A percentile compares a stretch with the other conserved stretches of the same genome.
Conservation (phyloP, 768 basidiomycete genomes). For the Naganishia vishniacii region DNA sequence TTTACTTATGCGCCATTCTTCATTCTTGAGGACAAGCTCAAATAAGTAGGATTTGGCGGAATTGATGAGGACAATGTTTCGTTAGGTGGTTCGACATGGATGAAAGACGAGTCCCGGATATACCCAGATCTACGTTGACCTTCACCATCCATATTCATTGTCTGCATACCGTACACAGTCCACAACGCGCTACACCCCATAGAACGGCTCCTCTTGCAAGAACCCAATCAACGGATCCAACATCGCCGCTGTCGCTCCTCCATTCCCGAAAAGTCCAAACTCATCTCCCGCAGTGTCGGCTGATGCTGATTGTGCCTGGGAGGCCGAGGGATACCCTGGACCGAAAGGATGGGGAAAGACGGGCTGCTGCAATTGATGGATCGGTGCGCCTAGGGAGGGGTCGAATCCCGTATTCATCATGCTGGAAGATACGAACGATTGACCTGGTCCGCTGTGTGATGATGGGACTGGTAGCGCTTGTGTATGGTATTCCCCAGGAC, state of each 20-base stretch:
- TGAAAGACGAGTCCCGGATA: too few relatives aligned
- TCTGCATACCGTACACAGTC: neutral
- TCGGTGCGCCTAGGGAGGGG: constrained; percentile 6
- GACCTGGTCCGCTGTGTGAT: neutral
- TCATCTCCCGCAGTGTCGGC: neutral
- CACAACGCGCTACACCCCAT: neutral
- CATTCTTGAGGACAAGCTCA: too few relatives aligned
- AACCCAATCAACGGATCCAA: constrained; percentile 16
- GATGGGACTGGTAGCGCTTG: too few relatives aligned
- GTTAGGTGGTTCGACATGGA: too few relatives aligned
- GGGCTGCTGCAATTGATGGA: constrained; percentile 10
- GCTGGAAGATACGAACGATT: neutral
- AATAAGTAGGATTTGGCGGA: too few relatives aligned
- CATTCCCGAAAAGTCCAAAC: constrained; percentile 8
- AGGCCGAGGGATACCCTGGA: neutral
- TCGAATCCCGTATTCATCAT: constrained; percentile 18
- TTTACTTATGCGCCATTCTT: too few relatives aligned
- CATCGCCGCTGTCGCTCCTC: constrained; percentile 7
- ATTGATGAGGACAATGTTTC: too few relatives aligned
- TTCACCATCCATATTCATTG: too few relatives aligned
- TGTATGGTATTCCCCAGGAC: neutral
- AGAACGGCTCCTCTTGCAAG: constrained; percentile 17
- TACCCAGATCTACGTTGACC: too few relatives aligned
- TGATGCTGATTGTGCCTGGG: neutral
- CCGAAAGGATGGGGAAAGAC: neutral